Conservation (phyloP, 768 basidiomycete species). For the Baorangia bicolor region DNA sequence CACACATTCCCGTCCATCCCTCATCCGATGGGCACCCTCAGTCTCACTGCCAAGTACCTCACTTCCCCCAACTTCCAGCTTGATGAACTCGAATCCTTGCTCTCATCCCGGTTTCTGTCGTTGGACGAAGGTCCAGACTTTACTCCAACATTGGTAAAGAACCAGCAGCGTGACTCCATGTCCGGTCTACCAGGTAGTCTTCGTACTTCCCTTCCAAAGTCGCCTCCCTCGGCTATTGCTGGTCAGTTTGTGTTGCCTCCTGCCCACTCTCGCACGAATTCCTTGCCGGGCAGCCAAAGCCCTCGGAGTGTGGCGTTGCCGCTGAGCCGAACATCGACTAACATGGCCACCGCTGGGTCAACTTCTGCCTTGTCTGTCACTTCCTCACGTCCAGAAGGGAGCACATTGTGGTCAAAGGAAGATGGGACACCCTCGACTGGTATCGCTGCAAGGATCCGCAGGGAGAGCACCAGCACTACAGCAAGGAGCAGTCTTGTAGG, state of each 20-base stretch:
- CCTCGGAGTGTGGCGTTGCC: constrained; percentile 36
- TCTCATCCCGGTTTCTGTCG: constrained; percentile 71
- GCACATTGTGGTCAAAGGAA: constrained; percentile 38
- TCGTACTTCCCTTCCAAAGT: constrained; percentile 46
- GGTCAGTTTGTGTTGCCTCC: constrained; percentile 45
- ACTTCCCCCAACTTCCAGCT: constrained; percentile 66
- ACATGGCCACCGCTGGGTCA: constrained; percentile 31
- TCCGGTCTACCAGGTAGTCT: constrained; percentile 42
- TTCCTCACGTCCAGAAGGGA: constrained; percentile 41
- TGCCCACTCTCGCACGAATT: constrained; percentile 36
- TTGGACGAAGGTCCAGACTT: constrained; percentile 66
- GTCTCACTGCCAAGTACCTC: constrained; percentile 64
- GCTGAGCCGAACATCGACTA: constrained; percentile 35
- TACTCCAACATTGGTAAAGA: constrained; percentile 68
- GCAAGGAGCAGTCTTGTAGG: constrained; percentile 32
- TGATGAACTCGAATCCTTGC: constrained; percentile 73
- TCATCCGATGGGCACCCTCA: constrained; percentile 65
- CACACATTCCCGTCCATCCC: constrained; percentile 67
- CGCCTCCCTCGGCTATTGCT: constrained; percentile 43
- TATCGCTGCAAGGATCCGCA: constrained; percentile 45
- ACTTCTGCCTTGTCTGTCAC: constrained; percentile 41
- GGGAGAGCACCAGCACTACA: constrained; percentile 48
- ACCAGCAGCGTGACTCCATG: constrained; percentile 58
- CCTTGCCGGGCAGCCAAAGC: constrained; percentile 39
- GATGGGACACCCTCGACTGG: constrained; percentile 35